These are phyloP conservation scores for Erodium trifolium DNA, from an alignment of 441 rosid genomes.

Conservation along the genomic window DNA sequence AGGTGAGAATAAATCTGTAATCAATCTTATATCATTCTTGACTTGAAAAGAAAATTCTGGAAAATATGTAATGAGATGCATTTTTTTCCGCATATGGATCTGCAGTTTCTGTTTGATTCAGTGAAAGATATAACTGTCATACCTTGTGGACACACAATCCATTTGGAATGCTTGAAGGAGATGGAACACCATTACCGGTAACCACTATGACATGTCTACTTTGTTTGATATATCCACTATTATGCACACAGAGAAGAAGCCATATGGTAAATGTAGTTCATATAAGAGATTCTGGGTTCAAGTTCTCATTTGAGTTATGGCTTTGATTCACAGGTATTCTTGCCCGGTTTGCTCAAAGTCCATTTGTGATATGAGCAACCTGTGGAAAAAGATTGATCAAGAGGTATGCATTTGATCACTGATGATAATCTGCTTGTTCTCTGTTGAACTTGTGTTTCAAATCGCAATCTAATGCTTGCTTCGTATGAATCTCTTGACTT, in stretches of 20 bases:
- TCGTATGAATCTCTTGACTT: not conserved
- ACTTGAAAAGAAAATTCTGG: not conserved
- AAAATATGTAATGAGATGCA: not conserved
- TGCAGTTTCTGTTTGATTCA: conserved; percentile 67
- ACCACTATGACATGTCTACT: conserved; percentile 12
- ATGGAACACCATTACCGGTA: conserved; percentile 55
- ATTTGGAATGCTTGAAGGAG: conserved; percentile 53
- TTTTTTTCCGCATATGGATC: not conserved
- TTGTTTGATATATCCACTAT: not conserved
- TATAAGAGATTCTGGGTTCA: not conserved
- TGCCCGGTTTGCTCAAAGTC: conserved; percentile 91
- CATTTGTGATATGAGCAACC: conserved; percentile 49
- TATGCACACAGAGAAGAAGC: not conserved
- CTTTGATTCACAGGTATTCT: conserved; percentile 41
- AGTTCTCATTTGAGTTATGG: conserved; percentile 4
- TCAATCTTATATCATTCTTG: not conserved
- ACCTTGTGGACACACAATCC: conserved; percentile 68
- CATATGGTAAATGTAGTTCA: conserved; percentile 13
- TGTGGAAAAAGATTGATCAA: conserved; percentile 59
- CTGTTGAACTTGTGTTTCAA: too few relatives aligned
- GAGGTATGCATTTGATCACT: conserved; percentile 18
- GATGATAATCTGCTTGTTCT: too few relatives aligned
- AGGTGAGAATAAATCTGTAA: conserved; percentile 35
- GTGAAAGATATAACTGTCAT: conserved; percentile 51
- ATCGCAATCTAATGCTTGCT: not conserved